A percentile compares a stretch with the other conserved stretches of the same genome.
Evolutionary conservation across 2,329 filamentous ascomycete species (phyloP).

Genomic region (Aureobasidium sp.): DNA sequence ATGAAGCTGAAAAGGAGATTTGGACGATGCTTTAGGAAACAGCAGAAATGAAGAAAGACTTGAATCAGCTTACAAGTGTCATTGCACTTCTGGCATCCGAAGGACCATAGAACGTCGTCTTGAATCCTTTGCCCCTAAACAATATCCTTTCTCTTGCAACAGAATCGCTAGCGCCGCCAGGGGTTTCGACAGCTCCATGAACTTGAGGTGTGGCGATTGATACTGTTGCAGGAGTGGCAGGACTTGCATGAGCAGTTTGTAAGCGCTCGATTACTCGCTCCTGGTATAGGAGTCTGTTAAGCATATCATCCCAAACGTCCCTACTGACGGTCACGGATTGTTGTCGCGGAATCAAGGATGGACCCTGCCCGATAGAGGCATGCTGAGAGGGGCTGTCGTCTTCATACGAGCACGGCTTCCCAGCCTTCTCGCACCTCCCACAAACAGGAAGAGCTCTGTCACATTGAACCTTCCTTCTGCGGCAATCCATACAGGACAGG

Average conservation of each 20-base stretch:
- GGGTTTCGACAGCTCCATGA: constrained; percentile 1
- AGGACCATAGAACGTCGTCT: constrained; percentile 39
- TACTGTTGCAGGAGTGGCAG: constrained; percentile 6
- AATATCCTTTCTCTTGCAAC: constrained; percentile 32
- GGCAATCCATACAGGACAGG: constrained; percentile 41
- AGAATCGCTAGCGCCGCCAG: neutral
- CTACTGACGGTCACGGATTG: constrained; percentile 9
- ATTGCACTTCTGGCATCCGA: constrained; percentile 33
- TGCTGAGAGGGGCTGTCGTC: constrained; percentile 8
- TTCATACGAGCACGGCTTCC: constrained; percentile 31
- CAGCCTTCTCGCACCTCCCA: constrained; percentile 38
- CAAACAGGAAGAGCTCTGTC: constrained; percentile 40
- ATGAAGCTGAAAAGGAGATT: neutral
- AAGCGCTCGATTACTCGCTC: constrained; percentile 12
- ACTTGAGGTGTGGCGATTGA: constrained; percentile 6
- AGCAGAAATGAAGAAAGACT: neutral
- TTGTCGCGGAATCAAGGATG: neutral
- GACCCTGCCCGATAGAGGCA: neutral
- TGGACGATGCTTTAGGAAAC: neutral
- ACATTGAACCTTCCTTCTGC: constrained; percentile 42
- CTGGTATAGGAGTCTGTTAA: constrained; percentile 5
- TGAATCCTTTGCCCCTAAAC: constrained; percentile 39
- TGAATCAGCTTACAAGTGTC: constrained; percentile 25
- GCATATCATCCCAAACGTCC: constrained; percentile 16
- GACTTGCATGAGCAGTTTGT: constrained; percentile 6